Evolutionary conservation across 306 rosid species (phyloP), one percentile per base, ranked within the genome.

Genomic region (Quercus dentata): DNA sequence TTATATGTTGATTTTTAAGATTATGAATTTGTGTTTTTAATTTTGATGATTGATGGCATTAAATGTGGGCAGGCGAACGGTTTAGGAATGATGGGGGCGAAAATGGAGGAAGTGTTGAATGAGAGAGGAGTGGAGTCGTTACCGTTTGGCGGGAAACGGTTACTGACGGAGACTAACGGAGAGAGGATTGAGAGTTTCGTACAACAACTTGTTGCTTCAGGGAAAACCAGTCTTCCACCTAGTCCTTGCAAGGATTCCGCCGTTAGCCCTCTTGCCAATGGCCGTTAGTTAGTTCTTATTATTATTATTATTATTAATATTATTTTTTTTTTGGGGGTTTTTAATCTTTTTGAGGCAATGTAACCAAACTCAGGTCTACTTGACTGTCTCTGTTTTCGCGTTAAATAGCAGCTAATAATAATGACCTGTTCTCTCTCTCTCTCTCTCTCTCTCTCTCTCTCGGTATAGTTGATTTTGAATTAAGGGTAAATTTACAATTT

Each of bases 61-160:
- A 75, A 11, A 4, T 68, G 15, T 71, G 74, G 75, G 80, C 97
- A 94, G 99, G 94, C 91, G 33, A 87, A 85, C 65, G 91, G 92
- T 69, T 76, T 90, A 81, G 88, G 77, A 54, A 18, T 51, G 78
- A 76, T 46, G 68, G 83, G 78, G 31, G 78, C 55, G 70, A 75
- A 52, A 80, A 74, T 54, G 75, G 83, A 30, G 86, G 89, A 80
- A 59, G 92, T 95, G 80, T 75, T 95, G 84, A 85, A 82, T 56
- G 97, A 93, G 76, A 88, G 87, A 74, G 93, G 94, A 1, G 84
- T 91, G 18, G 98, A 95, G 81, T 89, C 99, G 88, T 85, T 93
- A 69, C 94, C 99, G 75, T 95, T 93, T 93, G 99, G 99, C 88
- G 98, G 99, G 90, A 95, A 95, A 80, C 97, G 97, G 89, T 93